phyloP scores from a whole-genome alignment of 805 yeast genomes.

The Myxozyma neotropica region DNA sequence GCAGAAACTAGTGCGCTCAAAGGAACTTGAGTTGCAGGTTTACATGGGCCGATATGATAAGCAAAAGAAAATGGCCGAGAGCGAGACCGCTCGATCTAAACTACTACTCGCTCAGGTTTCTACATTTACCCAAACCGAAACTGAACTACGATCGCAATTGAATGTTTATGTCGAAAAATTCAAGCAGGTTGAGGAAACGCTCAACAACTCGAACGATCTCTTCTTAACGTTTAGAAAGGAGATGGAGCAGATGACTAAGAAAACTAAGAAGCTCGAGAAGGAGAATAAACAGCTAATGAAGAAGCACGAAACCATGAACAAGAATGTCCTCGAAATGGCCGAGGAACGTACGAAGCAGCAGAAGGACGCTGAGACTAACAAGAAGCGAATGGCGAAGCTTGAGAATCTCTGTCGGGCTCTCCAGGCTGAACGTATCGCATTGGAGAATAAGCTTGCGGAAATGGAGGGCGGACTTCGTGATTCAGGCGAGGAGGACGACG shows the following conservation, averaged over 20 bases:
- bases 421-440: slow-evolving; percentile 28
- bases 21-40: slow-evolving; percentile 32
- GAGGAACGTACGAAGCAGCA: slow-evolving; percentile 29
- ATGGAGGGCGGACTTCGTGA: slow-evolving; percentile 24
- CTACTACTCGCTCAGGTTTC: slow-evolving; percentile 22
- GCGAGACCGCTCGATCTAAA: slow-evolving; percentile 18
- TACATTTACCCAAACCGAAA: slow-evolving; percentile 26
- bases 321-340: slow-evolving; percentile 30
- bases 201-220: slow-evolving; percentile 38
- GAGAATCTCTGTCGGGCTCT: slow-evolving; percentile 30
- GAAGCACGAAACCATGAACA: slow-evolving; percentile 26
- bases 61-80: slow-evolving; percentile 18
- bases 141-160: slow-evolving; percentile 27
- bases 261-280: slow-evolving; percentile 29
- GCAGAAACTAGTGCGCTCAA: slow-evolving; percentile 15
- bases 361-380: slow-evolving; percentile 22
- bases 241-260: slow-evolving; percentile 34
- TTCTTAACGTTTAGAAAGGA: slow-evolving; percentile 27
- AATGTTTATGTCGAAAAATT: slow-evolving; percentile 39
- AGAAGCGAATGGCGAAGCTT: slow-evolving; percentile 26
- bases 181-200: slow-evolving; percentile 43
- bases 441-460: slow-evolving; percentile 24
- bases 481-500: slow-evolving; percentile 23
- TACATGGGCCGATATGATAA: slow-evolving; percentile 39
- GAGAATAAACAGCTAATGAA: slow-evolving; percentile 23